These are phyloP conservation scores for Microbotryum silenes-acaulis DNA, from an alignment of 1,284 basidiomycete species.

Conservation along the genomic window DNA sequence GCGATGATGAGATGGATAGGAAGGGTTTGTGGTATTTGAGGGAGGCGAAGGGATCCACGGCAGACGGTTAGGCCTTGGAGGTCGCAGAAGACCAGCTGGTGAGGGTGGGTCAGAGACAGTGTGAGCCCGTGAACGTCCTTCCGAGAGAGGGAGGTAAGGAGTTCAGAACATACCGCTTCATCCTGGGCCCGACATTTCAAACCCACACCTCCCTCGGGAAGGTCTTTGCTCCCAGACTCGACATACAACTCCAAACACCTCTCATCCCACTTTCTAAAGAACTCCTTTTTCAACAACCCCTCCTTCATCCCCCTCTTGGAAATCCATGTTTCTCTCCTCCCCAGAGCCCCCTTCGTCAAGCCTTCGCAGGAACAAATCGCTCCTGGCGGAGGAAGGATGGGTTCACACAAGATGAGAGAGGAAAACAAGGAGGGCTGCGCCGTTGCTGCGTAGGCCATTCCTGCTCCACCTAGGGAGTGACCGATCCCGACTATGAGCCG, in stretches of 20 bases:
- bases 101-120: no score
- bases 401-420: slow-evolving; percentile 69
- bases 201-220: slow-evolving; percentile 1
- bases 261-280: slow-evolving; percentile 67
- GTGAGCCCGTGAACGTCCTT: not conserved
- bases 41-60: slow-evolving; percentile 24
- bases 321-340: slow-evolving; percentile 27
- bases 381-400: slow-evolving; percentile 51
- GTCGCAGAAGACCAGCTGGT: slow-evolving; percentile 33
- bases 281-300: slow-evolving; percentile 51
- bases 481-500: slow-evolving; percentile 56
- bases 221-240: slow-evolving; percentile 12
- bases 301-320: slow-evolving; percentile 55
- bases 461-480: slow-evolving; percentile 71
- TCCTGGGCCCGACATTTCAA: slow-evolving; percentile 17
- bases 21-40: slow-evolving; percentile 16
- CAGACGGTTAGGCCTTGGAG: slow-evolving; percentile 20
- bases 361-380: slow-evolving; percentile 32
- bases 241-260: slow-evolving; percentile 60
- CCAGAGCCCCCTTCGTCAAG: slow-evolving; percentile 26
- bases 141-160: no score
- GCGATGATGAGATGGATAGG: slow-evolving; percentile 32
- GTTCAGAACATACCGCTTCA: slow-evolving; percentile 20
- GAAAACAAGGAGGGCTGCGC: slow-evolving; percentile 61
- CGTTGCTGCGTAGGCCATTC: slow-evolving; percentile 36